Base-by-base conservation (phyloP, 2,329 filamentous ascomycete genomes). In the Blumeriella jaapii region DNA sequence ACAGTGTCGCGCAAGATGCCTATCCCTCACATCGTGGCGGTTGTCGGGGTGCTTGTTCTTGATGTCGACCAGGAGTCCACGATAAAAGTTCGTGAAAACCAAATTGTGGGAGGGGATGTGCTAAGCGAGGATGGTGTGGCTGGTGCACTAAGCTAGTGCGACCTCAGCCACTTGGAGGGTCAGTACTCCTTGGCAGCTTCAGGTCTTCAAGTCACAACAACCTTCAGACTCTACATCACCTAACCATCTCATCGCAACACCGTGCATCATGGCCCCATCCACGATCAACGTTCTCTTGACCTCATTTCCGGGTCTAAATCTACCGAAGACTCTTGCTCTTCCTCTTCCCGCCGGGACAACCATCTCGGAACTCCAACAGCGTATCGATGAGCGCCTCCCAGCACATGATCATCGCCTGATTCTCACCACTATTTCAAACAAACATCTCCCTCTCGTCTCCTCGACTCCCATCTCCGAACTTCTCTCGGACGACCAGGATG, bases 241-340 rank as follows among this genome's bases (percentile, higher is more conserved):
- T n/a, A n/a, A n/a, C n/a, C n/a, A n/a, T n/a, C n/a, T n/a, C n/a
- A n/a, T n/a, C n/a, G n/a, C n/a, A 26, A 12, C 7, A 28, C 14
- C 11, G 13, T 15, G 1, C 17, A 49, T 20, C 10, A 82, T 82
- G 76, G 61, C 65, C 24, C 51, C 66, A 1, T 59, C 57, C 44
- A 72, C 64, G 24, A 63, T 93, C 55, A 94, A 93, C 60, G 68
- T 96, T 44, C 73, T 96, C 40, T 66, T 98, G 42, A 79, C 84
- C 49, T 84, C 80, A 42, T 89, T 96, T 53, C 69, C 79, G 6
- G 89, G 89, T 44, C 70, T 93, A 12, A 78, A 79, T 29, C 70
- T 94, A 5, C 86, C 89, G 2, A 64, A 81, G n/a, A 93, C 86
- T 0, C 67, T 93, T 20, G 76, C 81, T 4, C 67, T 95, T n/a